Base-by-base conservation (phyloP, 2,329 filamentous ascomycete species). In the Pseudogymnoascus sp. region DNA sequence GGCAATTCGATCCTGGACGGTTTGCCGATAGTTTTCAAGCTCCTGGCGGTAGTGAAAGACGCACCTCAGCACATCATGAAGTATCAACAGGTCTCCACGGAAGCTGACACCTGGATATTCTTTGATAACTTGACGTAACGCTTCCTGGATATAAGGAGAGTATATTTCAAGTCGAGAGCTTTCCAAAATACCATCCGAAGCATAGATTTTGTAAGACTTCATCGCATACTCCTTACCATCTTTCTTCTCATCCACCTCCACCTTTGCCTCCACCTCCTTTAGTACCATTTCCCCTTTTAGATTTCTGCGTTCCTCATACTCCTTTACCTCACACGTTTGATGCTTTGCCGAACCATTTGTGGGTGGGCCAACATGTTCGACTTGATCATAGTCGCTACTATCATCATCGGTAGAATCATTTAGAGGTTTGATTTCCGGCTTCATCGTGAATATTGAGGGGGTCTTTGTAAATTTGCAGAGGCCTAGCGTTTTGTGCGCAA, bases 21-120 rank as follows among this genome's bases (percentile, higher is more conserved):
- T 38, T 33, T 60, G 26, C 40, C 62, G n/a, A 26, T 66, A 66
- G 21, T 31, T 36, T 44, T 66, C 42, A 11, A 66, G 63, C 33
- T 65, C 62, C 15, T 65, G 44, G 10, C 63, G 65, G 38, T 66
- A 65, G 38, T 66, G 63, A 28, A 65, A 66, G 17, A 66, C 11
- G 13, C 63, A 66, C 36, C 60, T 60, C 19, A 26, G 62, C 5
- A 36, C 1, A 15, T 47, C 64, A 26, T 62, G 11, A 8, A 65
- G 17, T 42, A 64, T 61, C 9, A 62, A 47, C 13, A 28, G 53
- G 13, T 64, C 60, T n/a, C 61, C 44, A 59, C n/a, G 19, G 15
- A 33, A 47, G 61, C 33, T 66, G 26, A 65, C 63, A 2, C 28
- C 42, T 9, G 63, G 65, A 35, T 66, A 66, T 4, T 42, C 10